phyloP scores from a whole-genome alignment of 148 eudicot genomes.

The Tetragonia tetragonoides region DNA sequence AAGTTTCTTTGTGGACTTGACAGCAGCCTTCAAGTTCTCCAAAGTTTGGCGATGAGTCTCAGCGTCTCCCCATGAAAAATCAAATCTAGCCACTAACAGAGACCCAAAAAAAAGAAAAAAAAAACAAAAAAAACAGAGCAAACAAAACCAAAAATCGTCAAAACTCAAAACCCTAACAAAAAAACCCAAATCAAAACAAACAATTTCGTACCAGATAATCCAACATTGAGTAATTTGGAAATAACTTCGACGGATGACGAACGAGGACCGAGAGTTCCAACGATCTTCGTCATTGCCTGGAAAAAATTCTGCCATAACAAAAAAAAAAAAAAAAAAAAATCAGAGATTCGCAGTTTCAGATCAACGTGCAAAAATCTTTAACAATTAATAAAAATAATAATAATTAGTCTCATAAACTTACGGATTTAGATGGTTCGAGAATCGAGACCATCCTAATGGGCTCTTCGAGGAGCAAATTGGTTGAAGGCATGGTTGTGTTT shows the following conservation, averaged over 20 bases:
- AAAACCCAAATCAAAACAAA: neutral
- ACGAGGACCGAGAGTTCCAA: conserved; percentile 89
- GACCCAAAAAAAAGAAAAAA: neutral
- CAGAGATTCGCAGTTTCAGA: neutral
- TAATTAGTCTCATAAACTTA: conserved; percentile 17
- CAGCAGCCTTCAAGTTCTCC: conserved; percentile 80
- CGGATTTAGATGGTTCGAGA: conserved; percentile 90
- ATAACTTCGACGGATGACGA: conserved; percentile 75
- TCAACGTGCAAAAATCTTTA: no score
- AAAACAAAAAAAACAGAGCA: neutral
- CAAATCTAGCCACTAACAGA: conserved; percentile 81
- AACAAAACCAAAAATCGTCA: neutral
- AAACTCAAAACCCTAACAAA: conserved; percentile 3
- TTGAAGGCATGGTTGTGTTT: conserved; percentile 61
- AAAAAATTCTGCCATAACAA: conserved; percentile 54
- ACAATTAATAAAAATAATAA: no score
- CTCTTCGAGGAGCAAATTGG: conserved; percentile 88
- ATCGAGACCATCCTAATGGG: conserved; percentile 96
- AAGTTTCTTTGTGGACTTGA: conserved; percentile 78
- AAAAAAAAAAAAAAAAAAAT: conserved; percentile 10
- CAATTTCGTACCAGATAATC: conserved; percentile 70
- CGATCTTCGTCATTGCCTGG: conserved; percentile 95
- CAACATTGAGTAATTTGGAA: conserved; percentile 77
- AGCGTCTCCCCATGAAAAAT: conserved; percentile 88
- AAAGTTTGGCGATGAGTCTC: conserved; percentile 81